Conservation (phyloP, 495 filamentous ascomycete genomes). For the Cudoniella acicularis region DNA sequence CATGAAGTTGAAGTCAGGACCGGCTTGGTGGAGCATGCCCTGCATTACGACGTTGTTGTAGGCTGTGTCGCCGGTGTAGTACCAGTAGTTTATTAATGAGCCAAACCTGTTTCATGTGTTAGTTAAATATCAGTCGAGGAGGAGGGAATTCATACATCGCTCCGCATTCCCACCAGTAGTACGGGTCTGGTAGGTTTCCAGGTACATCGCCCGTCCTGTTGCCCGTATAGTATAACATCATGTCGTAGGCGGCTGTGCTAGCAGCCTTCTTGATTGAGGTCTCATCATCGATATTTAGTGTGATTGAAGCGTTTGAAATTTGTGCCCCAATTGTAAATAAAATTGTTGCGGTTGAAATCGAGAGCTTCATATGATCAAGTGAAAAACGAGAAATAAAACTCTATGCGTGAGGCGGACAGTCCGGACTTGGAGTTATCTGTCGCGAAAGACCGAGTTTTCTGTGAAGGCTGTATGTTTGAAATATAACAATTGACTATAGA, state of each 20-base stretch:
- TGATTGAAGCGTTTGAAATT: slow-evolving; percentile 33
- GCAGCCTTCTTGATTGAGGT: slow-evolving; percentile 58
- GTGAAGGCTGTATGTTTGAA: too few relatives aligned
- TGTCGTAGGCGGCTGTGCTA: slow-evolving; percentile 54
- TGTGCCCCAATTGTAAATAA: not conserved
- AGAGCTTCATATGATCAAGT: not conserved
- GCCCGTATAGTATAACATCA: slow-evolving; percentile 68
- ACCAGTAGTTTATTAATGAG: slow-evolving; percentile 75
- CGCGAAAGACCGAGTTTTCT: too few relatives aligned
- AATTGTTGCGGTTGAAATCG: not conserved
- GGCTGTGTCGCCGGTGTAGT: slow-evolving; percentile 67
- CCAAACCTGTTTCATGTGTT: slow-evolving; percentile 46
- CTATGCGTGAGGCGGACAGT: not conserved
- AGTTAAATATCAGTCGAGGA: not conserved
- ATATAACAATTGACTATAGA: not conserved
- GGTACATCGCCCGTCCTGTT: slow-evolving; percentile 66
- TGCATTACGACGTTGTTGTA: slow-evolving; percentile 69
- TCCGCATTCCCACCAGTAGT: slow-evolving; percentile 66
- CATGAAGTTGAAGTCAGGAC: slow-evolving; percentile 67
- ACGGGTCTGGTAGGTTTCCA: slow-evolving; percentile 69
- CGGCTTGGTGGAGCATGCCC: slow-evolving; percentile 69
- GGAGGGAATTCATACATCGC: not conserved
- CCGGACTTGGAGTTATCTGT: too few relatives aligned
- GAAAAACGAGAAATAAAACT: not conserved
- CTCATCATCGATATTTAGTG: slow-evolving; percentile 33